phyloP scores from a whole-genome alignment of 805 yeast genomes.

The Candida peoriensis region DNA sequence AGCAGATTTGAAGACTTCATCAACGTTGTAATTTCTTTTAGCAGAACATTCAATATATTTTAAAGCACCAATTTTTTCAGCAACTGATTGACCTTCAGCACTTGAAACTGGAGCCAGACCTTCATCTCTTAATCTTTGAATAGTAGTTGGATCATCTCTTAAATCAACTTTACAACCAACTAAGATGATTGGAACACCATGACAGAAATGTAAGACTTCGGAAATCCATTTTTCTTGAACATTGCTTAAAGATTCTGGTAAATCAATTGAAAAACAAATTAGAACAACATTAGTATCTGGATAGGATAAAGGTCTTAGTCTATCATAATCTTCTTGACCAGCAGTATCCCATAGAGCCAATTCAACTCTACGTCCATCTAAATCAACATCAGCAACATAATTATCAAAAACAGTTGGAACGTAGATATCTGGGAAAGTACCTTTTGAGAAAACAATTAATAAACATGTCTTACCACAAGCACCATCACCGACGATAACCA shows the following conservation, averaged over 20 bases:
- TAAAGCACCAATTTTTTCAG: constrained; percentile 83
- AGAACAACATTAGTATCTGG: constrained; percentile 90
- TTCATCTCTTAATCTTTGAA: constrained; percentile 67
- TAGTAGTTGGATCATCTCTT: constrained; percentile 74
- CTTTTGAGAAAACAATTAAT: constrained; percentile 79
- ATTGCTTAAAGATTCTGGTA: constrained; percentile 89
- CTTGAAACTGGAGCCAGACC: constrained; percentile 78
- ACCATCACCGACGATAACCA: constrained; percentile 96
- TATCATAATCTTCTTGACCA: constrained; percentile 96
- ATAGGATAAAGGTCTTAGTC: constrained; percentile 84
- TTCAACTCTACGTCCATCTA: constrained; percentile 88
- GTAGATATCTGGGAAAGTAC: constrained; percentile 89
- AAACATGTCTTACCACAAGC: constrained; percentile 96
- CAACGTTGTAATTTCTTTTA: constrained; percentile 84
- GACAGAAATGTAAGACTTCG: constrained; percentile 91
- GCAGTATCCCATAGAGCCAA: constrained; percentile 98
- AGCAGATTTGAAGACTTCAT: constrained; percentile 89
- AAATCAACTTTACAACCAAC: constrained; percentile 92
- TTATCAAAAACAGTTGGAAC: constrained; percentile 97
- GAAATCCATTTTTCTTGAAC: constrained; percentile 96
- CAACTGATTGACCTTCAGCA: constrained; percentile 81
- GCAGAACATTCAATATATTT: constrained; percentile 92
- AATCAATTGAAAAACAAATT: constrained; percentile 86
- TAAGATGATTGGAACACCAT: constrained; percentile 85
- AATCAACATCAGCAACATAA: constrained; percentile 94